Percentiles rank a stretch among this genome's conserved stretches.
These are phyloP conservation scores for Zygosaccharomyces sapae DNA, from an alignment of 1,139 yeast genomes.

Conservation along the genomic window DNA sequence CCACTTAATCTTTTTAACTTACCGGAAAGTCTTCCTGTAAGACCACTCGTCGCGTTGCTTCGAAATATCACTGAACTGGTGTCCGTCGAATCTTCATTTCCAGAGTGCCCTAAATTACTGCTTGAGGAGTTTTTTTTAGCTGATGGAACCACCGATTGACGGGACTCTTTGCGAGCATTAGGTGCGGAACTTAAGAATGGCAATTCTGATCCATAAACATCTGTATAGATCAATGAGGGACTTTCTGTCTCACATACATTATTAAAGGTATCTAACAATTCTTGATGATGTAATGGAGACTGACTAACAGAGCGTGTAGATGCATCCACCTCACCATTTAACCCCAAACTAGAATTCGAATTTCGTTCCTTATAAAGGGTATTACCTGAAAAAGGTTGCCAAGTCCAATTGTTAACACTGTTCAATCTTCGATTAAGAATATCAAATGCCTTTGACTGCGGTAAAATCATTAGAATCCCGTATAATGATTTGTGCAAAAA, in stretches of 20 bases:
- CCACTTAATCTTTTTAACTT: conserved; percentile 11
- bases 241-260: conserved; percentile 21
- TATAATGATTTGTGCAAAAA: conserved; percentile 81
- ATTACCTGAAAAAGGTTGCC: conserved; percentile 18
- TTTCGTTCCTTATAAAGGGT: conserved; percentile 13
- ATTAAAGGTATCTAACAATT: conserved; percentile 30
- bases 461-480: conserved; percentile 89
- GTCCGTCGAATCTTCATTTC: conserved; percentile 13
- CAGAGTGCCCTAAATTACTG: conserved; percentile 13
- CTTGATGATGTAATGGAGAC: conserved; percentile 25
- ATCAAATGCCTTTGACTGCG: conserved; percentile 91
- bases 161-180: conserved; percentile 15
- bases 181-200: conserved; percentile 18
- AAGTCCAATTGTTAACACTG: conserved; percentile 35
- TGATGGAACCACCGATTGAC: conserved; percentile 6
- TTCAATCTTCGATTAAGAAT: conserved; percentile 71
- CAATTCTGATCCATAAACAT: conserved; percentile 17
- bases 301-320: conserved; percentile 26
- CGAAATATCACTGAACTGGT: conserved; percentile 21
- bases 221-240: conserved; percentile 13
- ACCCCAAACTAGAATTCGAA: conserved; percentile 13
- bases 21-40: conserved; percentile 11
- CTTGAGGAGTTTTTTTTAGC: conserved; percentile 10
- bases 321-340: conserved; percentile 14
- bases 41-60: conserved; percentile 12